phyloP scores from a whole-genome alignment of 31 red algal species.

The Porphyra umbilicalis region DNA sequence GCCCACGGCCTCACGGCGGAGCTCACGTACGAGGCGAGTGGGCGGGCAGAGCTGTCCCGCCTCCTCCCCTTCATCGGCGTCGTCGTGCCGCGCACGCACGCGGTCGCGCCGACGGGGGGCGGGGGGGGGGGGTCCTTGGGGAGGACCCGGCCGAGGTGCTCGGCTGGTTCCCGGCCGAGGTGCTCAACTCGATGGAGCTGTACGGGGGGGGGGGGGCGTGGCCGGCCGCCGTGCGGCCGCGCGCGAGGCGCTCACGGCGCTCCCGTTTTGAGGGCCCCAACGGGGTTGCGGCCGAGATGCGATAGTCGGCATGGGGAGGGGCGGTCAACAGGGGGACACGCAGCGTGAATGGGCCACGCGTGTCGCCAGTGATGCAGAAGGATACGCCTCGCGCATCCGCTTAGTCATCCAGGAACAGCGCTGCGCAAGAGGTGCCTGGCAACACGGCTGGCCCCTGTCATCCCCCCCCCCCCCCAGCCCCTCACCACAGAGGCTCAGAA shows the following conservation, averaged over 20 bases:
- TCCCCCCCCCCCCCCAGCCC: no score
- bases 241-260: background rate
- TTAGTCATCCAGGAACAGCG: no score
- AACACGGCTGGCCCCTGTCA: no score
- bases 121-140: background rate
- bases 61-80: slow-evolving; percentile 14
- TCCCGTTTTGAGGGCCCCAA: background rate
- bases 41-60: slow-evolving; percentile 1
- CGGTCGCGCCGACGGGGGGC: background rate
- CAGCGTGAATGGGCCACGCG: no score
- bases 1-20: slow-evolving; percentile 66
- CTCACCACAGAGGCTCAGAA: no score
- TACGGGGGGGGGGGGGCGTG: slow-evolving; percentile 8
- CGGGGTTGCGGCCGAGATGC: no score
- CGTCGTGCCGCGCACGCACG: slow-evolving; percentile 35
- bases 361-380: no score
- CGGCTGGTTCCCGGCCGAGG: slow-evolving; percentile 24
- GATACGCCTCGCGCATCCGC: no score
- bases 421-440: no score
- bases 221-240: background rate
- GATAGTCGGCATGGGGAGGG: no score
- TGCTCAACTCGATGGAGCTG: slow-evolving; percentile 65
- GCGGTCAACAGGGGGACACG: no score
- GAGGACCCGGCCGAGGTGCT: slow-evolving; percentile 14
- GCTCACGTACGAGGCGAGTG: slow-evolving; percentile 26